phyloP scores from a whole-genome alignment of 176 grass and related monocot genomes.

The Alopecurus myosuroides region DNA sequence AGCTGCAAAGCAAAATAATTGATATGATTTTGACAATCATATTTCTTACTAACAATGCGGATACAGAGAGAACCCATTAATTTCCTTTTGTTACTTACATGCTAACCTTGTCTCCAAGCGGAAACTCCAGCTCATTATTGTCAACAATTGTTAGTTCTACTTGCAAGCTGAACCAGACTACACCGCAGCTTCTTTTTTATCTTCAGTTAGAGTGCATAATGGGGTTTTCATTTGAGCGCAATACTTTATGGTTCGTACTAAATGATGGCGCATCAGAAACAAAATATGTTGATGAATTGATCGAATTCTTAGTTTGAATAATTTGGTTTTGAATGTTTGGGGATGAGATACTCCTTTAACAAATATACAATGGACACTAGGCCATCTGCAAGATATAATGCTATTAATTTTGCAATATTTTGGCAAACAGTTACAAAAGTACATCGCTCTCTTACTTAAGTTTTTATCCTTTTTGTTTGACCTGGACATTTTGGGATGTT shows the following conservation, averaged over 20 bases:
- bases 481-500: neutral
- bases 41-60: neutral
- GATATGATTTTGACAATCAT: neutral
- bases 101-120: neutral
- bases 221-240: neutral
- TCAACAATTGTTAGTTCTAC: neutral
- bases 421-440: neutral
- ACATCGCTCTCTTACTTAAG: neutral
- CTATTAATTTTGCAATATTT: neutral
- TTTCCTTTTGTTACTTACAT: neutral
- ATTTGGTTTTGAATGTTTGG: neutral
- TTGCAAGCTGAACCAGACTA: neutral
- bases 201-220: no score
- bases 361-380: neutral
- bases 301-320: neutral
- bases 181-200: no score
- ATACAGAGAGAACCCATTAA: neutral
- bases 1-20: neutral
- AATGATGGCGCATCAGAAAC: neutral
- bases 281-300: slow-evolving; percentile 1
- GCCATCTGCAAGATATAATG: neutral
- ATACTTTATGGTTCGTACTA: neutral
- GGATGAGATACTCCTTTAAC: neutral
- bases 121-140: neutral
- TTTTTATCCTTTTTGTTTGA: neutral